A percentile compares a stretch with the other conserved stretches of the same genome.
Conservation (phyloP, 2,329 filamentous ascomycete species). For the Claviceps humidiphila region DNA sequence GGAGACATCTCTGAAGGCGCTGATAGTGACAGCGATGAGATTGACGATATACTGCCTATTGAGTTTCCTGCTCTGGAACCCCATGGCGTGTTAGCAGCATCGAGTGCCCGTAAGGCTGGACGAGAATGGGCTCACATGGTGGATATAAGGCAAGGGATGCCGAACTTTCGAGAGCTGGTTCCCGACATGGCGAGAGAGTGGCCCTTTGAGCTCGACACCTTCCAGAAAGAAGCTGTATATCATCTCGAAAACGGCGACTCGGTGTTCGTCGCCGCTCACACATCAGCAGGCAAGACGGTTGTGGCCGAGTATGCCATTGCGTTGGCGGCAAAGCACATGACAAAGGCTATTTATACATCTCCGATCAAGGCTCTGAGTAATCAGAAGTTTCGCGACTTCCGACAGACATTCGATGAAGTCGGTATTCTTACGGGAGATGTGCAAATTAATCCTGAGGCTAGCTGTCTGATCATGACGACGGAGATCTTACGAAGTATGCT, state of each 20-base stretch:
- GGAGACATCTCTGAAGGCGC: constrained; percentile 20
- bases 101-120: constrained; percentile 58
- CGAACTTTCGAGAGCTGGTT: constrained; percentile 88
- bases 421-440: constrained; percentile 96
- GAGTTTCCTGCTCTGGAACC: constrained; percentile 90
- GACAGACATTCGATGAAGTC: constrained; percentile 81
- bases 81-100: constrained; percentile 59
- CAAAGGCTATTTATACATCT: constrained; percentile 97
- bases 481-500: constrained; percentile 98
- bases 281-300: constrained; percentile 94
- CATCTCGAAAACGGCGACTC: constrained; percentile 94
- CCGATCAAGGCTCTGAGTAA: constrained; percentile 98
- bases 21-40: constrained; percentile 46
- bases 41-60: constrained; percentile 77
- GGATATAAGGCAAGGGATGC: constrained; percentile 80
- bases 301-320: constrained; percentile 97
- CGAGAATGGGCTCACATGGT: constrained; percentile 98
- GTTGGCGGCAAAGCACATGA: constrained; percentile 95
- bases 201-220: constrained; percentile 95
- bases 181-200: constrained; percentile 93
- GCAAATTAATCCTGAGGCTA: constrained; percentile 93
- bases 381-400: constrained; percentile 95
- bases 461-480: constrained; percentile 98
- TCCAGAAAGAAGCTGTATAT: constrained; percentile 97
- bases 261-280: constrained; percentile 95